Percentiles rank a stretch among this genome's conserved stretches.
Evolutionary conservation across 2,329 filamentous ascomycete genomes (phyloP).

Genomic region (Bipolaris oryzae): DNA sequence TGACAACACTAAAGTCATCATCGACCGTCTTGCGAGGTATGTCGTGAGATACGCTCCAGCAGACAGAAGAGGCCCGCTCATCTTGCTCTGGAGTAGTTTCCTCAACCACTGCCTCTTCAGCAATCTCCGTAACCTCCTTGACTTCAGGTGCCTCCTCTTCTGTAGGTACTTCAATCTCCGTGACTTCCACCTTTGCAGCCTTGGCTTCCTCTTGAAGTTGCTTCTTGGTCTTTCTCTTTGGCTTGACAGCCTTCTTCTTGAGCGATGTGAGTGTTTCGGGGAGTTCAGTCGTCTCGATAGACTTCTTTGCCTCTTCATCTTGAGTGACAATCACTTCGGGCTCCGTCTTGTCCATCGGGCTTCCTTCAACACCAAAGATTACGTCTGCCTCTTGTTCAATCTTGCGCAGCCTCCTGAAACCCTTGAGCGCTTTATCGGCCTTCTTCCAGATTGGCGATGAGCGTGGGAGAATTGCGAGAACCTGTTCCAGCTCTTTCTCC

Average conservation of each 20-base stretch:
- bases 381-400: slow-evolving; percentile 85
- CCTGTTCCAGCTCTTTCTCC: slow-evolving; percentile 66
- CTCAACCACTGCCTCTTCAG: slow-evolving; percentile 39
- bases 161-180: slow-evolving; percentile 48
- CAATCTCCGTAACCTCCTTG: slow-evolving; percentile 41
- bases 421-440: slow-evolving; percentile 63
- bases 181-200: slow-evolving; percentile 41
- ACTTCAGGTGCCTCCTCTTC: slow-evolving; percentile 51
- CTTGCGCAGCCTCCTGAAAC: slow-evolving; percentile 70
- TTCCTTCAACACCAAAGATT: slow-evolving; percentile 58
- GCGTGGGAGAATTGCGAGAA: slow-evolving; percentile 60
- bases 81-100: slow-evolving; percentile 43
- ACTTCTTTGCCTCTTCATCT: slow-evolving; percentile 50
- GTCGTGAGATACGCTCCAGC: slow-evolving; percentile 65
- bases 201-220: slow-evolving; percentile 66
- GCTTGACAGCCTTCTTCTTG: slow-evolving; percentile 55
- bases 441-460: slow-evolving; percentile 75
- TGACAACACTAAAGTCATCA: slow-evolving; percentile 66
- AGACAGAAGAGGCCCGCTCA: slow-evolving; percentile 59
- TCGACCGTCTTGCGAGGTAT: slow-evolving; percentile 68
- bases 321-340: slow-evolving; percentile 48
- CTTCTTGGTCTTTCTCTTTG: slow-evolving; percentile 80
- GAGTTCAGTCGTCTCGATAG: slow-evolving; percentile 47
- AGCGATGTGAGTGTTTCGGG: slow-evolving; percentile 33
- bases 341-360: slow-evolving; percentile 52